phyloP scores from a whole-genome alignment of 2,329 filamentous ascomycete species.

The Epichloe scottii region DNA sequence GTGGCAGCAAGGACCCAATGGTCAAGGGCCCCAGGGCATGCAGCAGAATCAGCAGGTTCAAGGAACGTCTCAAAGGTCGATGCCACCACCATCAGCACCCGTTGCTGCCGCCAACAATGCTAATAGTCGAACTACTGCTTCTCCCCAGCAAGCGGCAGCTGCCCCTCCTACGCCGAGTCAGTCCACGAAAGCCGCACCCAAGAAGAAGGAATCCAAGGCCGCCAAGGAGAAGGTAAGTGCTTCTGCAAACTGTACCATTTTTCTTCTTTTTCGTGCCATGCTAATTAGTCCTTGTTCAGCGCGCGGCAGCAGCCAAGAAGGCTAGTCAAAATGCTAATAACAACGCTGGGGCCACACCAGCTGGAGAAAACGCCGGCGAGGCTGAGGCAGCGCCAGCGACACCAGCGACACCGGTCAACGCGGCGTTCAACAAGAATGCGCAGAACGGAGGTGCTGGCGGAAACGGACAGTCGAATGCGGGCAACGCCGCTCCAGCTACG shows the following conservation, averaged over 20 bases:
- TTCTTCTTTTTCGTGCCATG: not conserved
- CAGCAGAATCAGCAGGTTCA: slow-evolving; percentile 37
- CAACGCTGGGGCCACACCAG: slow-evolving; percentile 37
- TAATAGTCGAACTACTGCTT: slow-evolving; percentile 44
- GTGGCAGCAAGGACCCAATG: slow-evolving; percentile 29
- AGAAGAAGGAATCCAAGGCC: slow-evolving; percentile 61
- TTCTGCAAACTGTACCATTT: not conserved
- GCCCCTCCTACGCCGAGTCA: slow-evolving; percentile 69
- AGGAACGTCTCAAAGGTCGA: slow-evolving; percentile 57
- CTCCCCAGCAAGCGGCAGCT: slow-evolving; percentile 49
- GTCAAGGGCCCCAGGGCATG: slow-evolving; percentile 27
- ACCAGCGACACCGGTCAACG: slow-evolving; percentile 48
- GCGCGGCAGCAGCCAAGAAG: slow-evolving; percentile 47
- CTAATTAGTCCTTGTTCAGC: slow-evolving; percentile 12
- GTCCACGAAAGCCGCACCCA: slow-evolving; percentile 58
- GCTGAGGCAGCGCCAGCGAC: slow-evolving; percentile 50
- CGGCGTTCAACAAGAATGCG: slow-evolving; percentile 29
- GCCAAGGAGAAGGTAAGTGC: slow-evolving; percentile 54
- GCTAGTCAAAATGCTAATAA: slow-evolving; percentile 40
- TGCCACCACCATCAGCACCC: slow-evolving; percentile 55
- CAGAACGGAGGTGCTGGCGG: slow-evolving; percentile 16
- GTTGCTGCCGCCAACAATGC: slow-evolving; percentile 32
- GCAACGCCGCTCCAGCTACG: slow-evolving; percentile 7
- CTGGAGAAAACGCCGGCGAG: slow-evolving; percentile 42
- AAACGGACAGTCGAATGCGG: slow-evolving; percentile 16